Base-by-base conservation (phyloP, 1,284 basidiomycete species). In the Testicularia cyperi region DNA sequence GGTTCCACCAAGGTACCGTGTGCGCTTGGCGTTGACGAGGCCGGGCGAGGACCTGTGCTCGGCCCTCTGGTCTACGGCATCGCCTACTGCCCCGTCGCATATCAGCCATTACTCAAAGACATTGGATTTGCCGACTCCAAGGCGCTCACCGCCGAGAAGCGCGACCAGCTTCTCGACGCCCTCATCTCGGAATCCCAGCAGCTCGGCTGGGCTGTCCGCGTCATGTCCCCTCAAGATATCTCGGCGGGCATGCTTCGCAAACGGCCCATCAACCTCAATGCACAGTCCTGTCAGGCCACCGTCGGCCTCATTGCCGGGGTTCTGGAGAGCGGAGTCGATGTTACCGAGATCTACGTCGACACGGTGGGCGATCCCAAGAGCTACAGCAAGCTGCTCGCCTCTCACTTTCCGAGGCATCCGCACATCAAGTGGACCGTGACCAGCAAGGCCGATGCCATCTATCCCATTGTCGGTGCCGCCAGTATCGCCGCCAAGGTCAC, bases 111-210 rank as follows among this genome's bases (percentile, higher is more conserved):
- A 2, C 78, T 98, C 37, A 85, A 90, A 37, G 77, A 81, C 5
- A 82, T 97, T 4, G 94, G 94, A 0, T 98, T 97, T 77, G 90
- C 90, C 61, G 92, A 98, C 78, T 97, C 94, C 5, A 98, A 98
- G 77, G 88, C 88, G 0, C 80, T 98, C 56, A 89, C 85, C 0
- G 81, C 87, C 9, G 85, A 74, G 29, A 47, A 68, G 16, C 62
- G 79, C 7, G 65, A 72, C 29, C 45, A 52, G 18, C 65, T 79
- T 2, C 68, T 79, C 22, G 53, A 70, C 5, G 65, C 68, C 3
- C 62, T 74, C 25, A 58, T 68, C 45, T 38, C 65, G 16, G 51
- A 72, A 21, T 30, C 38, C n/a, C 16, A 57, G 5, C 38, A 45
- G 13, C 43, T 57, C 6, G 88, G 82, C 10, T 94, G 88, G 88